Conservation (phyloP, 2,329 filamentous ascomycete genomes). For the Epichloe glyceriae region DNA sequence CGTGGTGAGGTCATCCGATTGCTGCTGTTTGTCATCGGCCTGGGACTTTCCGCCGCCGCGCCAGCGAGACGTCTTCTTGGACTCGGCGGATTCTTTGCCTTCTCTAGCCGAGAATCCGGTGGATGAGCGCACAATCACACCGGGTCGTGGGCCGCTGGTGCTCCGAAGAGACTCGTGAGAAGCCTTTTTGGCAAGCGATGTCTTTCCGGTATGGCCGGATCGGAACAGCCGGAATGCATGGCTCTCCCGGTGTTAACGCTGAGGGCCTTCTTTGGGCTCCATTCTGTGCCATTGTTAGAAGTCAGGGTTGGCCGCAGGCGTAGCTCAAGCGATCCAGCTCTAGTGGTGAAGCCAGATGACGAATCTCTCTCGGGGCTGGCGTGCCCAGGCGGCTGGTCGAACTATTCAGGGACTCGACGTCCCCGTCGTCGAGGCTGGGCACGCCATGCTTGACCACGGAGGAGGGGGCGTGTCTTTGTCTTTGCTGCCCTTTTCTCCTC, state of each 20-base stretch:
- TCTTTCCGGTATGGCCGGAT: constrained; percentile 28
- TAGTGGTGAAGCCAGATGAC: constrained; percentile 38
- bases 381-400: constrained; percentile 25
- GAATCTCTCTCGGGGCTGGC: constrained; percentile 30
- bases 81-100: constrained; percentile 20
- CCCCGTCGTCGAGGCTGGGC: constrained; percentile 16
- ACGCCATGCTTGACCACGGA: constrained; percentile 34
- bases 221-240: constrained; percentile 41
- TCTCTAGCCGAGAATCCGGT: constrained; percentile 33
- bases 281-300: constrained; percentile 30
- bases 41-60: constrained; percentile 37
- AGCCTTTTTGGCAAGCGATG: constrained; percentile 33
- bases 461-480: constrained; percentile 49
- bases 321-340: constrained; percentile 64
- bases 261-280: constrained; percentile 31
- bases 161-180: constrained; percentile 44
- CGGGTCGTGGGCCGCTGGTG: constrained; percentile 26
- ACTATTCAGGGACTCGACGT: constrained; percentile 32
- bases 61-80: constrained; percentile 39
- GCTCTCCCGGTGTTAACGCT: constrained; percentile 30
- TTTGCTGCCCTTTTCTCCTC: constrained; percentile 37
- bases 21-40: constrained; percentile 44
- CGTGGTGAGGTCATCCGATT: constrained; percentile 81
- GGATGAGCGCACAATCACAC: constrained; percentile 28
- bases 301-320: constrained; percentile 73